A percentile compares a stretch with the other conserved stretches of the same genome.
These are phyloP conservation scores for Talaromyces proteolyticus DNA, from an alignment of 495 filamentous ascomycete genomes.

Conservation along the genomic window DNA sequence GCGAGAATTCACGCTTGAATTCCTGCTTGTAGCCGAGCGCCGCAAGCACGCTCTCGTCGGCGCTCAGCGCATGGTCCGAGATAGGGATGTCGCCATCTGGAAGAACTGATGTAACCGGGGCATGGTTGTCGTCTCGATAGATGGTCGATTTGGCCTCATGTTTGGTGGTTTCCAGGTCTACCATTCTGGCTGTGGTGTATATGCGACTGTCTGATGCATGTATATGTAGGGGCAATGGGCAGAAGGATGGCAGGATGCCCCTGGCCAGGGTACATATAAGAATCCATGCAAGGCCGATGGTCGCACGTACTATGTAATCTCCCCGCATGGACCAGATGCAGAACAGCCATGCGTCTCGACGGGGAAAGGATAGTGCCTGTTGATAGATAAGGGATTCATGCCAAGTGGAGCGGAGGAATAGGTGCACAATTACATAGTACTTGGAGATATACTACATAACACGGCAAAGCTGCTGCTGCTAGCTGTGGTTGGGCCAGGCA, in stretches of 20 bases:
- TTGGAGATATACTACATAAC: too few species aligned
- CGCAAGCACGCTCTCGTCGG: constrained; percentile 64
- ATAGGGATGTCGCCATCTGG: constrained; percentile 56
- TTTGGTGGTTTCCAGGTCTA: too few species aligned
- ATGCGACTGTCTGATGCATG: background rate
- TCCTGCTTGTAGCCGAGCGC: constrained; percentile 75
- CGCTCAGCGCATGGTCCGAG: constrained; percentile 42
- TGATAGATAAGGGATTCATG: background rate
- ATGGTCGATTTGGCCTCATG: too few species aligned
- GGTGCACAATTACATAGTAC: background rate
- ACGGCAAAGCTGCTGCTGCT: too few species aligned
- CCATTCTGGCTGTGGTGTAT: too few species aligned
- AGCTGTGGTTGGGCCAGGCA: too few species aligned
- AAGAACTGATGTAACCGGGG: constrained; percentile 65
- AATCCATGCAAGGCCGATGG: too few species aligned
- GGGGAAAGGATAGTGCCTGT: background rate
- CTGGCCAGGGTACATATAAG: too few species aligned
- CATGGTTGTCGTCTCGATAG: constrained; percentile 34
- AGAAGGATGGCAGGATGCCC: background rate
- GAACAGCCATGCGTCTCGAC: background rate
- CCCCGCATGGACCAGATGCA: too few species aligned
- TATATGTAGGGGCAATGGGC: background rate
- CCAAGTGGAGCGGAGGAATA: background rate
- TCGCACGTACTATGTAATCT: background rate
- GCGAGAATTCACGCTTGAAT: constrained; percentile 76